A percentile compares a stretch with the other conserved stretches of the same genome.
Evolutionary conservation across 2,329 filamentous ascomycete species (phyloP).

Genomic region (Aschersonia sp.): DNA sequence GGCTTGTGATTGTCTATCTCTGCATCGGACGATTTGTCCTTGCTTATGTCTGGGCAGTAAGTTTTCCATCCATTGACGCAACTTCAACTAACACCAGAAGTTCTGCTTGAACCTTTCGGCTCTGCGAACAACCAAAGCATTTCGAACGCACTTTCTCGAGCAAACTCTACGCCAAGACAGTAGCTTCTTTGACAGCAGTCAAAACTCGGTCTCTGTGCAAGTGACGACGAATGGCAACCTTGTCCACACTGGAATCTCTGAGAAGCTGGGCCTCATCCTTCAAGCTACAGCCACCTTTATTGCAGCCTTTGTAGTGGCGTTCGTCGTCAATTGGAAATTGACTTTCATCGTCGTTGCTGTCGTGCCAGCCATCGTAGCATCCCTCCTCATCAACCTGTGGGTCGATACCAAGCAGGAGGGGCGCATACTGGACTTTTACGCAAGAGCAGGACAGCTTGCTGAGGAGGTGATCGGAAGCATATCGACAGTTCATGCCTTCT

Average conservation of each 20-base stretch:
- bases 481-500: slow-evolving; percentile 35
- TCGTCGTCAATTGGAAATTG: slow-evolving; percentile 25
- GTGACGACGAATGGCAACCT: slow-evolving; percentile 33
- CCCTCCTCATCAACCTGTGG: slow-evolving; percentile 21
- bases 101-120: slow-evolving; percentile 21
- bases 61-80: slow-evolving; percentile 1
- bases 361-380: slow-evolving; percentile 26
- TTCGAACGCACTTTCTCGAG: slow-evolving; percentile 23
- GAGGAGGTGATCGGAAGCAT: slow-evolving; percentile 35
- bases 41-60: slow-evolving; percentile 38
- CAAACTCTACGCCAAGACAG: slow-evolving; percentile 34
- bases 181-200: slow-evolving; percentile 35
- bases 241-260: slow-evolving; percentile 28
- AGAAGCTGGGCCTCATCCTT: slow-evolving; percentile 27
- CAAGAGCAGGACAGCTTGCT: slow-evolving; percentile 26
- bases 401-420: slow-evolving; percentile 27
- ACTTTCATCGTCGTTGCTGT: slow-evolving; percentile 28
- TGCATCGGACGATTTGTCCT: slow-evolving; percentile 39
- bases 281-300: slow-evolving; percentile 24
- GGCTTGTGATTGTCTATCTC: slow-evolving; percentile 41
- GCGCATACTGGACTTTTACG: slow-evolving; percentile 27
- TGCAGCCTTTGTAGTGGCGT: slow-evolving; percentile 24
- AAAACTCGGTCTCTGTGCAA: slow-evolving; percentile 27
- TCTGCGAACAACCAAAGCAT: slow-evolving; percentile 19
- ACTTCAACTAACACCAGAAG: slow-evolving; percentile 7